phyloP scores from a whole-genome alignment of 2,329 filamentous ascomycete genomes.

The Fusarium oligoseptatum region DNA sequence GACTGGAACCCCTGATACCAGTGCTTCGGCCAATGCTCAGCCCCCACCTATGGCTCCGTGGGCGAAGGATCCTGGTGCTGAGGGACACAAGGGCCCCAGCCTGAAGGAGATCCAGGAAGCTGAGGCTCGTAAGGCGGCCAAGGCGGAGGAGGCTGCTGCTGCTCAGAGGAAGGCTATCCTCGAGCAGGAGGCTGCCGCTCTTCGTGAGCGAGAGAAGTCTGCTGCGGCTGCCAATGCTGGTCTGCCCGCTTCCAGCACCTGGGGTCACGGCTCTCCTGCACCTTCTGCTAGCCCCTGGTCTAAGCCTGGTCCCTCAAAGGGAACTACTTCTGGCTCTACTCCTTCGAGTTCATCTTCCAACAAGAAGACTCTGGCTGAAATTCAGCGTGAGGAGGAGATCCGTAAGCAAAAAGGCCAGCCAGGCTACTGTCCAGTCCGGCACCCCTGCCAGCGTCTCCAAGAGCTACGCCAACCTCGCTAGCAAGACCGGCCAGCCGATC shows the following conservation, averaged over 20 bases:
- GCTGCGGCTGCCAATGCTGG: constrained; percentile 65
- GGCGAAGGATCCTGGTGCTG: constrained; percentile 85
- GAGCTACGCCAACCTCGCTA: constrained; percentile 93
- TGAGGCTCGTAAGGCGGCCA: constrained; percentile 92
- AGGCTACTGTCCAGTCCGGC: constrained; percentile 62
- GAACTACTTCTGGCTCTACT: constrained; percentile 42
- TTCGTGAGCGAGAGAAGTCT: constrained; percentile 71
- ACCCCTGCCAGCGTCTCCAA: constrained; percentile 73
- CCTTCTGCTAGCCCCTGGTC: constrained; percentile 76
- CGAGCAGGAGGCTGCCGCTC: constrained; percentile 80
- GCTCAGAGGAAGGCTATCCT: constrained; percentile 81
- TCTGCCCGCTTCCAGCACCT: constrained; percentile 88
- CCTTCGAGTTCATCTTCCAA: constrained; percentile 48
- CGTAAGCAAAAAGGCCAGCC: constrained; percentile 78
- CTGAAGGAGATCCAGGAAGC: constrained; percentile 97
- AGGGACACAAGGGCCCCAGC: constrained; percentile 85
- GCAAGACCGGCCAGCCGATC: constrained; percentile 70
- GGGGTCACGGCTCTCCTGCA: constrained; percentile 84
- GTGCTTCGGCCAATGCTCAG: constrained; percentile 55
- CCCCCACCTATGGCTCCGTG: constrained; percentile 88
- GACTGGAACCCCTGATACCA: constrained; percentile 79
- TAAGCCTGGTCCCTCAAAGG: constrained; percentile 69
- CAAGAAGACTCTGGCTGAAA: constrained; percentile 95
- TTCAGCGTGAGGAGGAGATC: constrained; percentile 92
- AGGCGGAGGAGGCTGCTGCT: constrained; percentile 84